phyloP scores from a whole-genome alignment of 768 basidiomycete genomes.

The Tricholoma sp. region DNA sequence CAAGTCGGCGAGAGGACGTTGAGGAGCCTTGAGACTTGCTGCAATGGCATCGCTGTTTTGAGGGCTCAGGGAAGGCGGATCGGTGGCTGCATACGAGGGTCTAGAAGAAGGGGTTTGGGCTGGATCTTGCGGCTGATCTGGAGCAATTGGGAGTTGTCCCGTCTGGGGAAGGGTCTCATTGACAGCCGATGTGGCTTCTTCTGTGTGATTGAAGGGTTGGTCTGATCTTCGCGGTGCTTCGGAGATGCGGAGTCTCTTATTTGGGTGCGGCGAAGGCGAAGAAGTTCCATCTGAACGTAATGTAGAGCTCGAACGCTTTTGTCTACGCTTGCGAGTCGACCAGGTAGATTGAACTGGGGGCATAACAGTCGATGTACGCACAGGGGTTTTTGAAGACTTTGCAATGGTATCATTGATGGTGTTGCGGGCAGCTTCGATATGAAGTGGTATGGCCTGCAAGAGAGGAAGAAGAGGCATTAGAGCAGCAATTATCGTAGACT shows the following conservation, averaged over 20 bases:
- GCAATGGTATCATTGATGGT: constrained; percentile 27
- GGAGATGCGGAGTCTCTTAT: constrained; percentile 11
- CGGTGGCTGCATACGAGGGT: background rate
- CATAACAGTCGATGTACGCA: constrained; percentile 4
- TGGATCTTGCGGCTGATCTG: background rate
- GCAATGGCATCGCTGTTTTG: background rate
- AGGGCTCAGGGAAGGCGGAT: constrained; percentile 5
- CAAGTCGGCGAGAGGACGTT: background rate
- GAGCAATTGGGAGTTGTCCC: background rate
- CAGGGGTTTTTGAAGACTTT: constrained; percentile 10
- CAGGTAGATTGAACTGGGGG: constrained; percentile 3
- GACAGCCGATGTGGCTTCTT: background rate
- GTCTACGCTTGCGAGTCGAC: background rate
- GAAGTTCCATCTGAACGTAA: constrained; percentile 5
- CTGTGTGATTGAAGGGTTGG: background rate
- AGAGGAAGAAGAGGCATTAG: constrained; percentile 58
- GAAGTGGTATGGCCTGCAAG: constrained; percentile 52
- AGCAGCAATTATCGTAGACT: constrained; percentile 47
- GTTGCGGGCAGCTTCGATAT: constrained; percentile 42
- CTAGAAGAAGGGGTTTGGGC: background rate
- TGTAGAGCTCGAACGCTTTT: constrained; percentile 17
- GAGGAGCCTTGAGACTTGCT: background rate
- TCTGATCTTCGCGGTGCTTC: background rate
- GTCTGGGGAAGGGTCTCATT: background rate
- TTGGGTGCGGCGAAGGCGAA: constrained; percentile 3